phyloP scores from a whole-genome alignment of 495 filamentous ascomycete genomes.

The Annulohypoxylon bovei region DNA sequence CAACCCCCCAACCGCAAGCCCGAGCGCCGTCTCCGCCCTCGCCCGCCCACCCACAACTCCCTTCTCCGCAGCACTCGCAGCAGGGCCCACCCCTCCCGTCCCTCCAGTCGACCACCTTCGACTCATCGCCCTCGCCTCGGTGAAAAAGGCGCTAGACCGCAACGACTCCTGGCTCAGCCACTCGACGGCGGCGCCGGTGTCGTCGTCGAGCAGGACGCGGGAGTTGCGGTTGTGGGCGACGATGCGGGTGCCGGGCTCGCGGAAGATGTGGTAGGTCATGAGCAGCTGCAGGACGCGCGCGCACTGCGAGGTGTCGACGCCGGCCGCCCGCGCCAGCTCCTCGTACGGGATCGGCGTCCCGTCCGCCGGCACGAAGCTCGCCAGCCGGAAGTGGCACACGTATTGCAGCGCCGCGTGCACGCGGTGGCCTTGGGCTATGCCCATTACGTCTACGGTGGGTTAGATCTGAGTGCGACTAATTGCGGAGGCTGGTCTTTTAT shows the following conservation, averaged over 20 bases:
- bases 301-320: slow-evolving; percentile 38
- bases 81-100: neutral
- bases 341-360: slow-evolving; percentile 38
- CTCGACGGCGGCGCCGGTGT: slow-evolving; percentile 37
- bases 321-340: slow-evolving; percentile 26
- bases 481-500: neutral
- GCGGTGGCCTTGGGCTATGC: slow-evolving; percentile 39
- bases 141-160: slow-evolving; percentile 35
- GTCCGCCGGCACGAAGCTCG: slow-evolving; percentile 30
- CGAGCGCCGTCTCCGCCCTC: slow-evolving; percentile 2
- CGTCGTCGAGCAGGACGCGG: slow-evolving; percentile 49
- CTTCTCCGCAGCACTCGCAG: neutral
- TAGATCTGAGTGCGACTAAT: neutral
- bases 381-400: slow-evolving; percentile 38
- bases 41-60: neutral
- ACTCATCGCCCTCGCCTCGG: slow-evolving; percentile 29
- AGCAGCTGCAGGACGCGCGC: slow-evolving; percentile 37
- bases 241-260: slow-evolving; percentile 51
- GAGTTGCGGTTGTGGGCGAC: slow-evolving; percentile 51
- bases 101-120: slow-evolving; percentile 28
- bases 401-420: slow-evolving; percentile 39
- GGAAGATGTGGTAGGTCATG: slow-evolving; percentile 62
- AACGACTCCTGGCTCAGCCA: slow-evolving; percentile 39
- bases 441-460: slow-evolving; percentile 31
- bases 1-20: slow-evolving; percentile 1